Base-by-base conservation (phyloP, 1,284 basidiomycete species). In the Tylopilus orsonianus region DNA sequence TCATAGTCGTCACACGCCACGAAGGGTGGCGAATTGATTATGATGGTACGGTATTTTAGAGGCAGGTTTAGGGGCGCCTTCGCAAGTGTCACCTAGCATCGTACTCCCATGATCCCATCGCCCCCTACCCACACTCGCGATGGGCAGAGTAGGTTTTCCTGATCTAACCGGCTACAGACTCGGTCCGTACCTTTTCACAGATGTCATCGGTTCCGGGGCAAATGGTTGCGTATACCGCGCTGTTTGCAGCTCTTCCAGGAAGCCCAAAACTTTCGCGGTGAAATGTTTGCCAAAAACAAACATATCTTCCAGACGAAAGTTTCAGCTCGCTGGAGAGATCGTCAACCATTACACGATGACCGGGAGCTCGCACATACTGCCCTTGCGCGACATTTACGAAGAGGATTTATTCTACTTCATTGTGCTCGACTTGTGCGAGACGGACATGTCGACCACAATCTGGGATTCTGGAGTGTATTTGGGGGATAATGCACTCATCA, bases 261-360 rank as follows among this genome's bases (percentile, higher is more conserved):
- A 38, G 14, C 49, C 44, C 1, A 47, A 48, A 19, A 14, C 14
- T 0, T 81, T 71, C 46, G 92, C 92, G 7, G 80, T 94, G 70
- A 95, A 95, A 66, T 83, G 81, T 57, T 66, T 85, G 67, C 74
- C 50, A 74, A 74, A 55, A 61, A 75, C 74, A 3, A 68, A 75
- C 41, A 70, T 76, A n/a, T n/a, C n/a, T n/a, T n/a, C n/a, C n/a
- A n/a, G n/a, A n/a, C n/a, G n/a, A n/a, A n/a, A n/a, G n/a, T n/a
- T n/a, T n/a, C n/a, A n/a, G n/a, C n/a, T n/a, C n/a, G n/a, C n/a
- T n/a, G n/a, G n/a, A 19, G 85, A 87, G 63, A 75, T 84, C 44
- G 64, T 66, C 9, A 70, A 84, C 2, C 83, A 86, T 53, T 66
- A 73, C 38, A 66, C 77, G 32, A 79, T 79, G 0, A 70, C 71